Evolutionary conservation across 2,329 filamentous ascomycete species (phyloP).

Genomic region (Trichoderma guizhouense): DNA sequence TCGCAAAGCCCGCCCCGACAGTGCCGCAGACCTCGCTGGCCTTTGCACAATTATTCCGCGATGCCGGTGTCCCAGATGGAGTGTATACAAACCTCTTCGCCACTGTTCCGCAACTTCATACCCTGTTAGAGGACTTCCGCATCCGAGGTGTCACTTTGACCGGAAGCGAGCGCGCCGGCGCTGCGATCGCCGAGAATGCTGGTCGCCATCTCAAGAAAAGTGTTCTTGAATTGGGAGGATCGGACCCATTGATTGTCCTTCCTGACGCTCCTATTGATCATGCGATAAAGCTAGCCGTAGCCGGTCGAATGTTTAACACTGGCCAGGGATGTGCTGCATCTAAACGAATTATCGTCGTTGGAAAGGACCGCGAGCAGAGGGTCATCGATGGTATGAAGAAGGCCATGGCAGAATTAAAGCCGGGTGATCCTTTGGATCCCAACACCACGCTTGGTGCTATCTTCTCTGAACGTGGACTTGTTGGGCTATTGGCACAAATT

Average conservation of each 20-base stretch:
- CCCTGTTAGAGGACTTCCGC: slow-evolving; percentile 30
- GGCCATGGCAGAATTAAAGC: background rate
- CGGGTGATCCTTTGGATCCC: background rate
- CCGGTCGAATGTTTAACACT: background rate
- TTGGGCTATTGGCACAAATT: background rate
- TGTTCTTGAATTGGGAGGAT: background rate
- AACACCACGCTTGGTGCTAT: background rate
- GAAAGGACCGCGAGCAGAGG: background rate
- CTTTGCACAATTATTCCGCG: slow-evolving; percentile 51
- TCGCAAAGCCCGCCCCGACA: background rate
- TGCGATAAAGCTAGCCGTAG: background rate
- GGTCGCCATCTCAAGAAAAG: background rate
- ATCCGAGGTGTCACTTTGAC: slow-evolving; percentile 1
- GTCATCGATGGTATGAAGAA: background rate
- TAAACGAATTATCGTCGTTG: background rate
- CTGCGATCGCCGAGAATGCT: slow-evolving; percentile 56
- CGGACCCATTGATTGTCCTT: background rate
- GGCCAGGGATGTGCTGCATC: background rate
- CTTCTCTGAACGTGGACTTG: background rate
- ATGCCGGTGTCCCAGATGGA: slow-evolving; percentile 70
- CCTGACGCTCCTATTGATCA: background rate
- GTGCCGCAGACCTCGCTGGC: background rate
- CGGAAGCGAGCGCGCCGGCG: slow-evolving; percentile 33
- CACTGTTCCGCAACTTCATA: slow-evolving; percentile 18
- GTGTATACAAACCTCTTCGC: slow-evolving; percentile 60